A percentile compares a stretch with the other conserved stretches of the same genome.
Conservation (phyloP, 768 basidiomycete genomes). For the Leccinum ochraceum region DNA sequence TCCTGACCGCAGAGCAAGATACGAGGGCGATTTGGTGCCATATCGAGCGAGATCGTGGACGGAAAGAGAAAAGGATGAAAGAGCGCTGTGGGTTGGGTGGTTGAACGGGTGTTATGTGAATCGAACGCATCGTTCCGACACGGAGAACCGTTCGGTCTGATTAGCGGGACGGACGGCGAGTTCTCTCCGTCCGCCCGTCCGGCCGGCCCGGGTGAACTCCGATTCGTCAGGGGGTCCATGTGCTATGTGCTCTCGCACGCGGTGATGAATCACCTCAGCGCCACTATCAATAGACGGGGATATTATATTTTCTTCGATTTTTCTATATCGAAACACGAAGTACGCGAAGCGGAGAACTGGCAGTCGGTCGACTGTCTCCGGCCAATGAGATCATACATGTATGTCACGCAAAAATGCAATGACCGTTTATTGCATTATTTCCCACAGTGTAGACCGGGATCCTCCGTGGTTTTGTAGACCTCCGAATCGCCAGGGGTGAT, state of each 20-base stretch:
- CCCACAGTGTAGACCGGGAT: no score
- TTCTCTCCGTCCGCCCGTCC: neutral
- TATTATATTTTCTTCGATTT: no score
- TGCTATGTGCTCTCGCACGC: neutral
- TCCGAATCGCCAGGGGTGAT: no score
- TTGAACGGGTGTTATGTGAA: neutral
- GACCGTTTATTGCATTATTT: no score
- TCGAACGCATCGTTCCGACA: neutral
- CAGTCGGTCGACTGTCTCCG: no score
- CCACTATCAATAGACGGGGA: neutral
- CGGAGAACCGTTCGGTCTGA: neutral
- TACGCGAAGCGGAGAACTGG: neutral
- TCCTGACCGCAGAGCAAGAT: conserved; percentile 38
- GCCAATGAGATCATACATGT: no score
- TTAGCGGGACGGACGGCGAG: neutral
- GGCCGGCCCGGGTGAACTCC: neutral
- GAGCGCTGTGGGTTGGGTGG: neutral
- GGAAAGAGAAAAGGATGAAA: neutral
- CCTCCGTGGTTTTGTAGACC: no score
- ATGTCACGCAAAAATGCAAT: no score
- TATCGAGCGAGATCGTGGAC: neutral
- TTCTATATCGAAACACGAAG: no score
- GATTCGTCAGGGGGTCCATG: neutral
- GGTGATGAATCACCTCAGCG: neutral
- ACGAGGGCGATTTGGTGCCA: conserved; percentile 16